phyloP scores from a whole-genome alignment of 257 asterid species.

The Lycium ferocissimum region DNA sequence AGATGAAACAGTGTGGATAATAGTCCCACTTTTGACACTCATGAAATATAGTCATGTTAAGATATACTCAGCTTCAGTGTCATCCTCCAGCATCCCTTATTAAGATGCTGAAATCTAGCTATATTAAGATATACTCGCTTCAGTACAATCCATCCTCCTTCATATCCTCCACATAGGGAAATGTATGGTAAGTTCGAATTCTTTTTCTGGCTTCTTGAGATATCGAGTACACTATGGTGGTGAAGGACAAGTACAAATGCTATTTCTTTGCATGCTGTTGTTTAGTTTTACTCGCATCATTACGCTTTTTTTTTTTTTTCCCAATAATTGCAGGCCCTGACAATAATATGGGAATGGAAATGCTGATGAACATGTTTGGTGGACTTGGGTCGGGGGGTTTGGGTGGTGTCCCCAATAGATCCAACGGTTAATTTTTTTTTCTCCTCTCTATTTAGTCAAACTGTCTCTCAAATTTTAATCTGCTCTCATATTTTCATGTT shows the following conservation, averaged over 20 bases:
- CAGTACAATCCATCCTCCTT: not conserved
- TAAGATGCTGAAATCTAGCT: not conserved
- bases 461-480: not conserved
- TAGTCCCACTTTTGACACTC: conserved; percentile 9
- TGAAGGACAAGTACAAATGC: not conserved
- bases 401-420: conserved; percentile 40
- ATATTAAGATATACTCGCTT: not conserved
- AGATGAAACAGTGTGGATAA: not conserved
- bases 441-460: not conserved
- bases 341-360: conserved; percentile 45
- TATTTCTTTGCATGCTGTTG: conserved; percentile 3
- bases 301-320: not conserved
- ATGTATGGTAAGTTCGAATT: not conserved
- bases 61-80: not conserved
- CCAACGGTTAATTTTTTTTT: conserved; percentile 41
- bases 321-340: conserved; percentile 30
- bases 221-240: not conserved
- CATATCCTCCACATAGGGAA: not conserved
- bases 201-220: conserved; percentile 20
- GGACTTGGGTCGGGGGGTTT: conserved; percentile 57
- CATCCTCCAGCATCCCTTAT: conserved; percentile 2
- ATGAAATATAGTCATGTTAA: not conserved
- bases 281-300: conserved; percentile 21
- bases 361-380: conserved; percentile 58
- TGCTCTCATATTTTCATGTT: not conserved